These are phyloP conservation scores for Crithidia bombi DNA, from an alignment of 208 protist genomes.

Conservation along the genomic window DNA sequence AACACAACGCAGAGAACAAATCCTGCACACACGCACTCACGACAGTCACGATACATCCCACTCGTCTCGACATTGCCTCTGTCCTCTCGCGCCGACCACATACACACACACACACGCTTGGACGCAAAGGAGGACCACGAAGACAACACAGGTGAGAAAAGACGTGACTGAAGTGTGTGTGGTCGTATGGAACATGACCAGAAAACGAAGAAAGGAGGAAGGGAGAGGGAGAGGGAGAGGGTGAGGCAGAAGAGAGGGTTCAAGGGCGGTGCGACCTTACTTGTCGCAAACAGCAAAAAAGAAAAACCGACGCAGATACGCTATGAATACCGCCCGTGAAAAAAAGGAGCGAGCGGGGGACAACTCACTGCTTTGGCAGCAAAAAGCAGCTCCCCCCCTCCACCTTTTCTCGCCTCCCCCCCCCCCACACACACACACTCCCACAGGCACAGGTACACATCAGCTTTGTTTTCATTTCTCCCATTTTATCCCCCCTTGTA, in stretches of 20 bases:
- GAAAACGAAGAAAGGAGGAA: slow-evolving; percentile 1
- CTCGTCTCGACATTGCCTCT: not conserved
- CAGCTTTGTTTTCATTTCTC: not conserved
- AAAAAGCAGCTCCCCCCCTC: too few relatives aligned
- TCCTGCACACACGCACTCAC: not conserved
- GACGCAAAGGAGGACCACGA: not conserved
- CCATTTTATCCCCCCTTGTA: not conserved
- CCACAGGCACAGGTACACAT: too few relatives aligned
- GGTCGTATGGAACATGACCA: slow-evolving; percentile 26
- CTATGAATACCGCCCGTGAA: too few relatives aligned
- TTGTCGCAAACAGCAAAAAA: too few relatives aligned
- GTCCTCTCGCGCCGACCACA: not conserved
- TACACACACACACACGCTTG: not conserved
- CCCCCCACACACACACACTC: too few relatives aligned
- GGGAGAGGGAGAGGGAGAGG: not conserved
- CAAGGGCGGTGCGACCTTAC: not conserved
- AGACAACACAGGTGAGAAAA: not conserved
- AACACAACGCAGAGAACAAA: not conserved
- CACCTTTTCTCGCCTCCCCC: too few relatives aligned
- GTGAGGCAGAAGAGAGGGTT: not conserved
- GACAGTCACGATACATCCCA: not conserved
- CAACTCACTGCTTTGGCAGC: too few relatives aligned
- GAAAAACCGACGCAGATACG: too few relatives aligned
- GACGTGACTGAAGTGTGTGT: not conserved
- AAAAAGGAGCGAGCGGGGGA: too few relatives aligned